A percentile compares a stretch with the other conserved stretches of the same genome.
Conservation (phyloP, 306 rosid genomes). For the Begonia peltatifolia region DNA sequence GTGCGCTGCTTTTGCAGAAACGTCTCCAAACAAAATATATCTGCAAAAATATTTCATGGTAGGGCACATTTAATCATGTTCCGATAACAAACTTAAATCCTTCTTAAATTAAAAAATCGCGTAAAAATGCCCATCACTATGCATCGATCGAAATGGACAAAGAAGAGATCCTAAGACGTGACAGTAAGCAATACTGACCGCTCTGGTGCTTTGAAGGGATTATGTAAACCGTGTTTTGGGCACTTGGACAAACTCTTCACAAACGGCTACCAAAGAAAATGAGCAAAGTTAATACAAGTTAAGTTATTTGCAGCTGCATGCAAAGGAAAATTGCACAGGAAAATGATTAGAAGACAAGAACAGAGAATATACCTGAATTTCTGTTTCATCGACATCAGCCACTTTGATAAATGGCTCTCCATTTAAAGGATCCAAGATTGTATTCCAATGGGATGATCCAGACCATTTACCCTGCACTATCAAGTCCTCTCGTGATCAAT, state of each 20-base stretch:
- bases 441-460: slow-evolving; percentile 45
- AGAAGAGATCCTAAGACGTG: background rate
- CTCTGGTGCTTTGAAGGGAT: slow-evolving; percentile 93
- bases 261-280: slow-evolving; percentile 51
- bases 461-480: slow-evolving; percentile 94
- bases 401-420: slow-evolving; percentile 89
- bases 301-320: too few relatives aligned
- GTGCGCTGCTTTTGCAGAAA: slow-evolving; percentile 81
- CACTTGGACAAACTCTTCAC: slow-evolving; percentile 79
- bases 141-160: background rate
- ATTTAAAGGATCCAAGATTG: slow-evolving; percentile 75
- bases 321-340: background rate
- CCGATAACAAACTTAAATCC: background rate
- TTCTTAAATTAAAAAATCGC: background rate
- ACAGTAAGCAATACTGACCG: slow-evolving; percentile 34
- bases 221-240: slow-evolving; percentile 92
- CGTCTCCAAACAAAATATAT: slow-evolving; percentile 72
- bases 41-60: slow-evolving; percentile 23
- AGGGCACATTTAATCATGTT: too few relatives aligned
- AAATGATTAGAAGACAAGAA: slow-evolving; percentile 1
- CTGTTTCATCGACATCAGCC: slow-evolving; percentile 76
- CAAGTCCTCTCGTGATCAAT: slow-evolving; percentile 7
- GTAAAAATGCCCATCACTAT: background rate
- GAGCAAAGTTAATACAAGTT: background rate
- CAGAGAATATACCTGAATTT: slow-evolving; percentile 46